A percentile compares a stretch with the other conserved stretches of the same genome.
Evolutionary conservation across 1,139 yeast genomes (phyloP).

Genomic region (Blastobotrys arbuscula): DNA sequence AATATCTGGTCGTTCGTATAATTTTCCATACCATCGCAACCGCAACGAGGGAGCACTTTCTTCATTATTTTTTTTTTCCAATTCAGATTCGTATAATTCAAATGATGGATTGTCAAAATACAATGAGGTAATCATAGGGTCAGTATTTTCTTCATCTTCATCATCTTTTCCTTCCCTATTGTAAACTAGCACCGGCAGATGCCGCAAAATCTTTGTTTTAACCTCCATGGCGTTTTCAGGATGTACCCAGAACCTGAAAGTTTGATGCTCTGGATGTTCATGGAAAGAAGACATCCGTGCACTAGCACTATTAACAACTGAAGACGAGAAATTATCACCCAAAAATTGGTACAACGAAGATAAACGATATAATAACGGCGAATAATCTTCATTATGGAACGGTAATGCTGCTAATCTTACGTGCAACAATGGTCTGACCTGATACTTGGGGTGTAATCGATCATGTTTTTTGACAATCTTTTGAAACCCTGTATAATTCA

Average conservation of each 20-base stretch:
- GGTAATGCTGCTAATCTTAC: slow-evolving; percentile 86
- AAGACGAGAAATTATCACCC: slow-evolving; percentile 51
- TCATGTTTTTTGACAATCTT: slow-evolving; percentile 96
- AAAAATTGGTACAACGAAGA: slow-evolving; percentile 76
- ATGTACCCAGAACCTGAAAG: slow-evolving; percentile 92
- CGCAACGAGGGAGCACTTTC: slow-evolving; percentile 74
- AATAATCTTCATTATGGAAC: slow-evolving; percentile 90
- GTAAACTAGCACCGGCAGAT: slow-evolving; percentile 84
- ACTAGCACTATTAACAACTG: slow-evolving; percentile 26
- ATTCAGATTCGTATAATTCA: slow-evolving; percentile 79
- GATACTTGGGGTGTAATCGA: slow-evolving; percentile 75
- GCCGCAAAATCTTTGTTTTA: slow-evolving; percentile 86
- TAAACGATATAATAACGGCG: slow-evolving; percentile 80
- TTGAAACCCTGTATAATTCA: slow-evolving; percentile 90
- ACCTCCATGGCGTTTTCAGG: slow-evolving; percentile 96
- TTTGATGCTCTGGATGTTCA: slow-evolving; percentile 55
- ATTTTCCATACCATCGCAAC: slow-evolving; percentile 85
- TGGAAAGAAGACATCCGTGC: slow-evolving; percentile 28
- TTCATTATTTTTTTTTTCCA: slow-evolving; percentile 48
- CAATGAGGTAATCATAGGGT: slow-evolving; percentile 78
- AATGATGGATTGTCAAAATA: slow-evolving; percentile 83
- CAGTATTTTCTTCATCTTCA: slow-evolving; percentile 41
- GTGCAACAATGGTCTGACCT: slow-evolving; percentile 81
- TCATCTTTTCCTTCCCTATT: slow-evolving; percentile 38
- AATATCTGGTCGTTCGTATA: slow-evolving; percentile 69